Percentiles rank a stretch among this genome's conserved stretches.
These are phyloP conservation scores for Melampsora larici-populina DNA, from an alignment of 1,284 basidiomycete genomes.

Conservation along the genomic window DNA sequence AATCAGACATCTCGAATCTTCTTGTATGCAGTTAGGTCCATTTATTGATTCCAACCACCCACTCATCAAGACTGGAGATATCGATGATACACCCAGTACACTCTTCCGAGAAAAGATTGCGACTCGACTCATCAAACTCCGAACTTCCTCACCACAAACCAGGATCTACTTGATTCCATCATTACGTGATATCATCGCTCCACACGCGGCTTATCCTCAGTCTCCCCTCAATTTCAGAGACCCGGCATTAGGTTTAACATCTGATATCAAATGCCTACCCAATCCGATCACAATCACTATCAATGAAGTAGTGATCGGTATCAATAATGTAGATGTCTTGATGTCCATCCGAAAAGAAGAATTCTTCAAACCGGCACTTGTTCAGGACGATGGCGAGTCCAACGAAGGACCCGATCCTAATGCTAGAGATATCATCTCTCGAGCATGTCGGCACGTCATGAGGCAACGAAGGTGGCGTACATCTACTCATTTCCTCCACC, in stretches of 20 bases:
- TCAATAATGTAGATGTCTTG: constrained; percentile 76
- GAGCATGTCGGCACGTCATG: constrained; percentile 73
- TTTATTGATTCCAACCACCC: constrained; percentile 78
- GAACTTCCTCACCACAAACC: constrained; percentile 66
- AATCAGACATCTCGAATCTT: background rate
- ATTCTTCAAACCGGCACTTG: constrained; percentile 62
- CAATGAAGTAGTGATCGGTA: constrained; percentile 75
- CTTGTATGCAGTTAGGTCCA: constrained; percentile 68
- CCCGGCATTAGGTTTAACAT: constrained; percentile 18
- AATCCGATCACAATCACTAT: constrained; percentile 82
- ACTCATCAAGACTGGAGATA: constrained; percentile 67
- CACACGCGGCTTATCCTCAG: constrained; percentile 84
- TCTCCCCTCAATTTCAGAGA: constrained; percentile 50
- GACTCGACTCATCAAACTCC: constrained; percentile 62
- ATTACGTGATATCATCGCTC: constrained; percentile 72
- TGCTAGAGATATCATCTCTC: constrained; percentile 70
- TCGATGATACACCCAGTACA: constrained; percentile 64
- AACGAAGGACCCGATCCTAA: constrained; percentile 55
- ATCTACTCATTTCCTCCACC: background rate
- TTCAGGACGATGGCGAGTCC: constrained; percentile 49
- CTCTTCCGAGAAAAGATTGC: constrained; percentile 71
- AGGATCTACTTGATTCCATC: constrained; percentile 75
- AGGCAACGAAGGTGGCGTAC: constrained; percentile 71
- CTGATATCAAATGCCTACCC: constrained; percentile 65
- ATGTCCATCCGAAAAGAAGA: constrained; percentile 86